Base-by-base conservation (phyloP, 2,329 filamentous ascomycete species). In the Sarocladium strictum region DNA sequence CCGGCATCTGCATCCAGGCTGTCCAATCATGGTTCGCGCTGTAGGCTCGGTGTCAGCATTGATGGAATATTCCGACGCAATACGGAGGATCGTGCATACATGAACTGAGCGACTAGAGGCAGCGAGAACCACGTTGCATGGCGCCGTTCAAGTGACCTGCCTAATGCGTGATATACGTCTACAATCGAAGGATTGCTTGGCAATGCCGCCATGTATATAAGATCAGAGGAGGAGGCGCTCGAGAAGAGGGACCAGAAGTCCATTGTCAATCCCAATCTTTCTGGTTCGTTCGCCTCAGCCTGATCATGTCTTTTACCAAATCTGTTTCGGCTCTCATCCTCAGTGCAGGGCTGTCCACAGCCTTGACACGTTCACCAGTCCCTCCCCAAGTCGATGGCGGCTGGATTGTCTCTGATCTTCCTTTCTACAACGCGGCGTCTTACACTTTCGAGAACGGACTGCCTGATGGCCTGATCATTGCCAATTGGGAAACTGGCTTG, bases 391-490 rank as follows among this genome's bases (percentile, higher is more conserved):
- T 54, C 15, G 37, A 54, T 24, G 52, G 52, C 27, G 52, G 35
- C 19, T 54, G 52, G 52, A 27, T 43, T 9, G 37, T 54, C 17
- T 40, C 35, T 27, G 52, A 24, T 23, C 14, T 43, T 43, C 27
- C 52, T 2, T 54, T 54, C 24, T 54, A 45, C 23, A 43, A 45
- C 19, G 15, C 52, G 7, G 52, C 52, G 12, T 23, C 35, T 9
- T 54, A 54, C 43, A 67, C 66, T 10, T 54, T 56, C 0, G 58
- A 59, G 0, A 63, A 56, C 5, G 55, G 4, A 15, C 56, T 67
- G 1, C 65, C 65, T 0, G 7, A 53, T 0, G 64, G 64, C 0
- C 49, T 67, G n/a, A 54, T 52, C 3, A 54, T 53, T 2, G 66
- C 64, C 58, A 55, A 59, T 17, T 67, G 63, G 17, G 15, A n/a